These are phyloP conservation scores for Xylariaceae sp. DNA, from an alignment of 2,329 filamentous ascomycete species.

Conservation along the genomic window DNA sequence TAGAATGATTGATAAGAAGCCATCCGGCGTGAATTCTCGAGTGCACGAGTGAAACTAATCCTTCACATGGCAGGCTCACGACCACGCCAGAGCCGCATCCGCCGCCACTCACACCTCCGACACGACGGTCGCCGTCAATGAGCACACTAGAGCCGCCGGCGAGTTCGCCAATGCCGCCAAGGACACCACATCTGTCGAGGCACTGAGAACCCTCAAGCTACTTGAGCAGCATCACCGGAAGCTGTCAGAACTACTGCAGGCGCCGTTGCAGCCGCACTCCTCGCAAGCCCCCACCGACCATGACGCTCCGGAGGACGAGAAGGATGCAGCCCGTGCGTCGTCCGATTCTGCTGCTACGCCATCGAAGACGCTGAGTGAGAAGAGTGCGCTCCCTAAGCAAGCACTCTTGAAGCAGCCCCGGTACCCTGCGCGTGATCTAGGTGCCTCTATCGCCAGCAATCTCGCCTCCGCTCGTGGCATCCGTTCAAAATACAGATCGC, in stretches of 20 bases:
- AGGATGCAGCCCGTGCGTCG: conserved; percentile 27
- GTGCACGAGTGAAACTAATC: conserved; percentile 10
- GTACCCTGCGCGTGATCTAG: conserved; percentile 60
- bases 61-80: conserved; percentile 59
- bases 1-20: conserved; percentile 5
- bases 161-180: conserved; percentile 83
- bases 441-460: conserved; percentile 83
- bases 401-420: conserved; percentile 41
- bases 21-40: neutral
- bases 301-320: conserved; percentile 35
- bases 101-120: conserved; percentile 68
- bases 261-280: conserved; percentile 53
- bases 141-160: conserved; percentile 81
- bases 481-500: conserved; percentile 56
- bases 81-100: conserved; percentile 80
- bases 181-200: conserved; percentile 63
- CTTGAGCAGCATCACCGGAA: conserved; percentile 84
- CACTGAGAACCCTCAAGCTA: conserved; percentile 74
- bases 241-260: conserved; percentile 74
- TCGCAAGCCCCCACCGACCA: conserved; percentile 35
- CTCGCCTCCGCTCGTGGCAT: conserved; percentile 82
- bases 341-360: conserved; percentile 25
- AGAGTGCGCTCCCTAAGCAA: conserved; percentile 31
- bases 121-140: conserved; percentile 75
- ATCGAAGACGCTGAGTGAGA: conserved; percentile 23